Base-by-base conservation (phyloP, 2,329 filamentous ascomycete species). In the Hypocreales sp. region DNA sequence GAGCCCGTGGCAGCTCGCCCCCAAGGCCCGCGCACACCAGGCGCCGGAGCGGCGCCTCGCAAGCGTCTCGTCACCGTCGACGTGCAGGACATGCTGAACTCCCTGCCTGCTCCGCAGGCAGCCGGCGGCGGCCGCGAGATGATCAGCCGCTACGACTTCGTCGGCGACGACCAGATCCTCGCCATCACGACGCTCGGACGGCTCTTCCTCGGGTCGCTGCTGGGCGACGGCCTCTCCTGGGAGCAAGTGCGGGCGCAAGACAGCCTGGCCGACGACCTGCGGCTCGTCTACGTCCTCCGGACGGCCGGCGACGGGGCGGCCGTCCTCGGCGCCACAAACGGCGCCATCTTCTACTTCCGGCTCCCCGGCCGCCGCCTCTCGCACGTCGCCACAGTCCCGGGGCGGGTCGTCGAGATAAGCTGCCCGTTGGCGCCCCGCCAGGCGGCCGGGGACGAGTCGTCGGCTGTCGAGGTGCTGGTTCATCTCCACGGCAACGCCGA, bases 111-210 rank as follows among this genome's bases (percentile, higher is more conserved):
- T 2, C 25, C 36, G 1, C 31, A 31, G 9, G 23, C n/a, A 5
- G 29, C 31, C 2, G 24, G 34, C 15, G 20, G 36, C 15, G 26
- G 46, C 31, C 24, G 49, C 37, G 45, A 67, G 44, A 42, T 53
- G 8, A 67, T 79, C 32, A 66, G 69, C 30, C 61, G 67, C 23
- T 83, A 79, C 40, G 64, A 67, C 15, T 79, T 80, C 31, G 42
- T 79, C 4, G 60, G 60, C 1, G 50, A 64, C 4, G 45, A 56
- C 4, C 46, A 52, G 2, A 42, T 81, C 3, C 46, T 82, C 12
- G 55, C 67, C 4, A 63, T 61, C 1, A 76, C 73, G 0, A 72
- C 64, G 0, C 63, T 65, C 20, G 79, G 79, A 1, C 60, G 63
- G 12, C 43, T 81, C 0, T 53, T 78, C 5, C 35, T 66, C 1